These are phyloP conservation scores for Neurospora sp. DNA, from an alignment of 495 filamentous ascomycete genomes.

Conservation along the genomic window DNA sequence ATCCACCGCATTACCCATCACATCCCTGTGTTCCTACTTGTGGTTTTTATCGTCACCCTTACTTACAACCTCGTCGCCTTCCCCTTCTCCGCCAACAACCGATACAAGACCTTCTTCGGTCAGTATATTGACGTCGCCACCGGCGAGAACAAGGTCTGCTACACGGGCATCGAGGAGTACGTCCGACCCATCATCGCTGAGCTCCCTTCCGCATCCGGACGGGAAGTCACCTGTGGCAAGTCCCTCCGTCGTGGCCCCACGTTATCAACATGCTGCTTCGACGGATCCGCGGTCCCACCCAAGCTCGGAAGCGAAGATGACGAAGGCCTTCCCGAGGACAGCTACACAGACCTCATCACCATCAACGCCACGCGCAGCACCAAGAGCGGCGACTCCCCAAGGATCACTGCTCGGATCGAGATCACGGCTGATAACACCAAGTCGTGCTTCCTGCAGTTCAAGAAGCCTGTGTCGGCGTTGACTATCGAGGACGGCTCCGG, in stretches of 20 bases:
- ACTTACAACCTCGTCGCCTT: conserved; percentile 84
- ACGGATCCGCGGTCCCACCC: conserved; percentile 47
- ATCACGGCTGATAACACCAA: conserved; percentile 24
- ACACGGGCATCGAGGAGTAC: conserved; percentile 64
- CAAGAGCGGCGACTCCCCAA: not conserved
- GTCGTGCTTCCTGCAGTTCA: conserved; percentile 24
- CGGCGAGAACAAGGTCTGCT: conserved; percentile 54
- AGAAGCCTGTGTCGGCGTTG: conserved; percentile 16
- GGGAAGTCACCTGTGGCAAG: conserved; percentile 40
- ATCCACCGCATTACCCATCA: conserved; percentile 80
- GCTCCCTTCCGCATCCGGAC: conserved; percentile 61
- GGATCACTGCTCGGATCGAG: conserved; percentile 11
- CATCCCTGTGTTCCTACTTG: conserved; percentile 64
- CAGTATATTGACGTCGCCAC: conserved; percentile 73
- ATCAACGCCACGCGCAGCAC: conserved; percentile 17
- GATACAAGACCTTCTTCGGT: conserved; percentile 80
- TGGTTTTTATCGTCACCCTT: conserved; percentile 64
- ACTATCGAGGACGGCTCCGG: conserved; percentile 29
- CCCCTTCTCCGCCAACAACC: conserved; percentile 69
- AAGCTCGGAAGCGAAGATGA: conserved; percentile 37
- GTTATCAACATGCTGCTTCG: conserved; percentile 54
- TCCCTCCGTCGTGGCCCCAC: conserved; percentile 32
- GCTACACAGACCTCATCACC: conserved; percentile 11
- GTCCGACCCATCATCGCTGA: conserved; percentile 52
- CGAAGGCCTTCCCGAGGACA: conserved; percentile 6